A percentile compares a stretch with the other conserved stretches of the same genome.
phyloP scores from a whole-genome alignment of 2,329 filamentous ascomycete species.

The Epichloe sylvatica region DNA sequence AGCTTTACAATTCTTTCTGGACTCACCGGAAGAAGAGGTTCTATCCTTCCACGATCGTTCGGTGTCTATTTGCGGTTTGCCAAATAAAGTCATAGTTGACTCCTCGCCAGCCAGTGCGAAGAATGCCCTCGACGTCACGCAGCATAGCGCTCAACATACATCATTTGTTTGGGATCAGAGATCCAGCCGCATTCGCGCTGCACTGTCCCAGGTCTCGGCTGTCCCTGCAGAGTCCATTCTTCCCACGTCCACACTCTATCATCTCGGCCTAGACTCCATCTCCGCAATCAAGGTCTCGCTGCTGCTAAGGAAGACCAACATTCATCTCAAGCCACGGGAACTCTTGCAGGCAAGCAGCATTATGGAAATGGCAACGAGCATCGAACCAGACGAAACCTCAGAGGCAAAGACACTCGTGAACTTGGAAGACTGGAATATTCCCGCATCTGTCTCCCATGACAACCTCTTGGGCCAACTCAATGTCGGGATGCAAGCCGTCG shows the following conservation, averaged over 20 bases:
- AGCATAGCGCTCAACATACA: neutral
- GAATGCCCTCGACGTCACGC: neutral
- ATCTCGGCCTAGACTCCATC: conserved; percentile 83
- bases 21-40: conserved; percentile 31
- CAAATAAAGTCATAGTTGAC: conserved; percentile 12
- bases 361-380: conserved; percentile 40
- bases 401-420: neutral
- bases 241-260: conserved; percentile 55
- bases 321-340: conserved; percentile 55
- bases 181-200: conserved; percentile 28
- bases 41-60: conserved; percentile 37
- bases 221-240: conserved; percentile 43
- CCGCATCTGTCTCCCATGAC: conserved; percentile 25
- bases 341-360: conserved; percentile 56
- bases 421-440: conserved; percentile 12
- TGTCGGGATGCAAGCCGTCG: conserved; percentile 32
- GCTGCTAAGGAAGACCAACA: conserved; percentile 47
- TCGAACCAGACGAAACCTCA: neutral
- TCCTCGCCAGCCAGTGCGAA: neutral
- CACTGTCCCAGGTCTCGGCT: conserved; percentile 45
- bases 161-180: conserved; percentile 19
- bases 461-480: conserved; percentile 25
- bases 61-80: conserved; percentile 53
- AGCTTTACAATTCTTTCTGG: conserved; percentile 43
- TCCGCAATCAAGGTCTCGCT: conserved; percentile 73